Base-by-base conservation (phyloP, 2,329 filamentous ascomycete species). In the Paraconiothyrium brasiliense region DNA sequence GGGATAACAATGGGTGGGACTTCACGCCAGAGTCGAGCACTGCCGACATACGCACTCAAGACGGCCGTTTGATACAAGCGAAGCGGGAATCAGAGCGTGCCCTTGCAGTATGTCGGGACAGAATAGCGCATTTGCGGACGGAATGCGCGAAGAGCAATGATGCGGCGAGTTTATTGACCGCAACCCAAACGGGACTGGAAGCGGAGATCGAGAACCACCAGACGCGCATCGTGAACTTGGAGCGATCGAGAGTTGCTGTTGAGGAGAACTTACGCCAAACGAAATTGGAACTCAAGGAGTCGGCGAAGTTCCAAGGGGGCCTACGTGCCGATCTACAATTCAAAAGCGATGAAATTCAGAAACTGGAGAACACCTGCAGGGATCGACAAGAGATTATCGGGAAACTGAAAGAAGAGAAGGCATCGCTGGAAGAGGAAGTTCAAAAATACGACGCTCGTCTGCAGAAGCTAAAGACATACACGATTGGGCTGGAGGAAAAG, bases 1-100 rank as follows among this genome's bases (percentile, higher is more conserved):
- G 72, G 69, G 68, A 71, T 27, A 68, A 67, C 34, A 59, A 61
- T 41, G 65, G 72, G 24, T 70, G 67, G 60, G 66, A 68, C 54
- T 61, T 71, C 20, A 68, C 64, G 16, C 62, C 69, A 11, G 58
- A 67, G 41, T 32, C 64, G 24, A 65, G 60, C n/a, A 61, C 67
- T 14, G 58, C 63, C 22, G 71, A 77, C 16, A 68, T 75, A 47
- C 71, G 72, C 8, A 77, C 75, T 1, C 70, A 71, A 9, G 73
- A 78, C 39, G 73, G 72, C 44, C 74, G 75, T 13, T 63, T 79
- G 39, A 74, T 78, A 60, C 71, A 69, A 49, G 77, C 76, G 27
- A 78, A 78, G 58, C 72, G 69, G 30, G 75, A 78, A 59, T 78
- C 76, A 4, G 74, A 78, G 27, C 74, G 71, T 52, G 77, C 77